Percentiles rank a stretch among this genome's conserved stretches.
phyloP scores from a whole-genome alignment of 495 filamentous ascomycete genomes.

The Talaromyces thailandensis region DNA sequence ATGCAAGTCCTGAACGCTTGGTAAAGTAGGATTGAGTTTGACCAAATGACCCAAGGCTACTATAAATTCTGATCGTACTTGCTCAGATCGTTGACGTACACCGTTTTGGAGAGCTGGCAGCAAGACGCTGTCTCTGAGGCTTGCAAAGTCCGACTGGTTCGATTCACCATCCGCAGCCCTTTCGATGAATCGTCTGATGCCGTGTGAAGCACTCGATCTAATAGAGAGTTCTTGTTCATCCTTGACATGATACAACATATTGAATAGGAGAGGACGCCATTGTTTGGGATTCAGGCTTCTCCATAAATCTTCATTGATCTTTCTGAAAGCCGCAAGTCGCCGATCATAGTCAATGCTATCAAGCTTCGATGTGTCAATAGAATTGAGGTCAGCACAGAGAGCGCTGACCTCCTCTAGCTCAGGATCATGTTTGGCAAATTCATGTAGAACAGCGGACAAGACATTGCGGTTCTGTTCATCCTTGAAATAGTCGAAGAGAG shows the following conservation, averaged over 20 bases:
- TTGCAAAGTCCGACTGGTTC: slow-evolving; percentile 32
- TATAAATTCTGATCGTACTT: slow-evolving; percentile 74
- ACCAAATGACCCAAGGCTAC: slow-evolving; percentile 69
- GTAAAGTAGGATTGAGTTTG: slow-evolving; percentile 56
- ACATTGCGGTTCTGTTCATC: slow-evolving; percentile 64
- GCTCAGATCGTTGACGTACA: slow-evolving; percentile 66
- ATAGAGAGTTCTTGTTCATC: slow-evolving; percentile 84
- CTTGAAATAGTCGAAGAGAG: slow-evolving; percentile 79
- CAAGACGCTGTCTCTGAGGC: slow-evolving; percentile 52
- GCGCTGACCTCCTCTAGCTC: slow-evolving; percentile 53
- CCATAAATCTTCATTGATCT: slow-evolving; percentile 50
- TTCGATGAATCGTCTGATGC: slow-evolving; percentile 73
- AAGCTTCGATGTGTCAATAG: slow-evolving; percentile 55
- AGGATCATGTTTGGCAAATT: slow-evolving; percentile 54
- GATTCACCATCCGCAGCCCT: slow-evolving; percentile 28
- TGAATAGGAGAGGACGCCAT: slow-evolving; percentile 86
- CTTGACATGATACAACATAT: slow-evolving; percentile 80
- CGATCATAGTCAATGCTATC: slow-evolving; percentile 82
- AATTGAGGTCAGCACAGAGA: slow-evolving; percentile 74
- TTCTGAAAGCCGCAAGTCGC: slow-evolving; percentile 66
- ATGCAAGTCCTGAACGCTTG: slow-evolving; percentile 64
- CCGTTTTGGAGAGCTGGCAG: slow-evolving; percentile 70
- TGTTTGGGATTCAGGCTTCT: slow-evolving; percentile 56
- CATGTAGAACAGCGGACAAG: slow-evolving; percentile 60
- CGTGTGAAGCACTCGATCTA: slow-evolving; percentile 73